phyloP scores from a whole-genome alignment of 306 rosid genomes.

The Lathyrus aphaca region DNA sequence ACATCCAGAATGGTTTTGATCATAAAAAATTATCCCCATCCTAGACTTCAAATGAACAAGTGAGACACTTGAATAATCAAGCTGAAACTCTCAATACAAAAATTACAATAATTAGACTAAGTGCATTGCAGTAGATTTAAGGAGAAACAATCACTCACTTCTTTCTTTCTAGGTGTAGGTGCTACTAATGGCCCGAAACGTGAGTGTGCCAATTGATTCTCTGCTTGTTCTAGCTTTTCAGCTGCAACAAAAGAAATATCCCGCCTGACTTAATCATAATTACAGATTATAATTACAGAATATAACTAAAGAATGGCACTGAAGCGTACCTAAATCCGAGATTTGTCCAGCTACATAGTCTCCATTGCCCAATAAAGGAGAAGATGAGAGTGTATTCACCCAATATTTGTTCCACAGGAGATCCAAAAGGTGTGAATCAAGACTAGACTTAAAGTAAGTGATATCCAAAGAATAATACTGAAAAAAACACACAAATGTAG shows the following conservation, averaged over 20 bases:
- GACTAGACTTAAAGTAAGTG: slow-evolving; percentile 91
- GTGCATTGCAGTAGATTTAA: not conserved
- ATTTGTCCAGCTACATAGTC: slow-evolving; percentile 97
- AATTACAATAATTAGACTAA: not conserved
- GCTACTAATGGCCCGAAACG: slow-evolving; percentile 84
- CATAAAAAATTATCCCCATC: not conserved
- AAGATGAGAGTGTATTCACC: slow-evolving; percentile 92
- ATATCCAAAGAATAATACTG: slow-evolving; percentile 97
- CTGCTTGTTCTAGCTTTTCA: slow-evolving; percentile 95
- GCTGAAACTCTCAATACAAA: not conserved
- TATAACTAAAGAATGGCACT: not conserved
- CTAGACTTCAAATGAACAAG: not conserved
- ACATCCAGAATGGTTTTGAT: not conserved
- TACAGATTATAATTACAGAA: not conserved
- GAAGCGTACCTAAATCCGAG: slow-evolving; percentile 77
- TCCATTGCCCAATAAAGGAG: slow-evolving; percentile 91
- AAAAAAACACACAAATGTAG: slow-evolving; percentile 40
- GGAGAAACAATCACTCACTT: slow-evolving; percentile 50
- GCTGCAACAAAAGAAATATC: slow-evolving; percentile 56
- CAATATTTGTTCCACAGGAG: slow-evolving; percentile 94
- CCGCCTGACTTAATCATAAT: slow-evolving; percentile 27
- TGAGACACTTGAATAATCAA: slow-evolving; percentile 12
- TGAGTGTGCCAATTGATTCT: slow-evolving; percentile 86
- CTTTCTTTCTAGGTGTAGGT: slow-evolving; percentile 84
- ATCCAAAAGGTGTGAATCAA: slow-evolving; percentile 93